Conservation (phyloP, 2,329 filamentous ascomycete genomes). For the Aaosphaeria pasadenensis region DNA sequence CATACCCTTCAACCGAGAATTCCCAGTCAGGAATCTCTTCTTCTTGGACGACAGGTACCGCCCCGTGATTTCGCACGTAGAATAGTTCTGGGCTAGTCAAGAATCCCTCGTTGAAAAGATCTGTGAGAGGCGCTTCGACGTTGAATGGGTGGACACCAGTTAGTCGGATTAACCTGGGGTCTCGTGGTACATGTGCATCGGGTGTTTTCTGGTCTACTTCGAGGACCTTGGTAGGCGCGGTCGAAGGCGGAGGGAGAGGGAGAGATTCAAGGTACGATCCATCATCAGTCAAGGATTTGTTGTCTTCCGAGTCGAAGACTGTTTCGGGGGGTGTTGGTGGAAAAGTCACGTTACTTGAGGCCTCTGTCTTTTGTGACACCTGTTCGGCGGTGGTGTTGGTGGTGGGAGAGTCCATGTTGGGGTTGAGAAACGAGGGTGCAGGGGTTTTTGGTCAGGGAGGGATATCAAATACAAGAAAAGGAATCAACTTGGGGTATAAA, state of each 20-base stretch:
- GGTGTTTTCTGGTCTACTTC: conserved; percentile 79
- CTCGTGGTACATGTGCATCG: conserved; percentile 75
- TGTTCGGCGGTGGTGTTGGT: too few relatives aligned
- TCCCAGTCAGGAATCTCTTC: conserved; percentile 74
- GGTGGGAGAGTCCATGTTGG: too few relatives aligned
- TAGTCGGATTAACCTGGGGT: conserved; percentile 76
- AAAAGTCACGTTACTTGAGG: conserved; percentile 5
- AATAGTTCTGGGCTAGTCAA: conserved; percentile 84
- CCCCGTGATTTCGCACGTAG: conserved; percentile 88
- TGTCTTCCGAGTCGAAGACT: conserved; percentile 28
- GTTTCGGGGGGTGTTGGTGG: conserved; percentile 36
- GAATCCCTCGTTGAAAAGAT: conserved; percentile 77
- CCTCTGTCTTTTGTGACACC: too few relatives aligned
- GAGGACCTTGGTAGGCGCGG: conserved; percentile 59
- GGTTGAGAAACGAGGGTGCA: too few relatives aligned
- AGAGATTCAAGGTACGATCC: conserved; percentile 39
- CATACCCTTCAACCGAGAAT: conserved; percentile 71
- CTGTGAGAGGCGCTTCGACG: conserved; percentile 76
- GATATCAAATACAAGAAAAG: too few relatives aligned
- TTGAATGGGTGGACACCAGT: conserved; percentile 93
- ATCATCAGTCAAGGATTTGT: conserved; percentile 6
- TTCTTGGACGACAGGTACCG: conserved; percentile 73
- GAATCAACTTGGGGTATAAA: too few relatives aligned
- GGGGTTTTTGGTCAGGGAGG: too few relatives aligned
- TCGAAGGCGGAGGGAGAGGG: conserved; percentile 66